These are phyloP conservation scores for Coccomyxa sp. DNA, from an alignment of 139 green algal genomes.

Conservation along the genomic window DNA sequence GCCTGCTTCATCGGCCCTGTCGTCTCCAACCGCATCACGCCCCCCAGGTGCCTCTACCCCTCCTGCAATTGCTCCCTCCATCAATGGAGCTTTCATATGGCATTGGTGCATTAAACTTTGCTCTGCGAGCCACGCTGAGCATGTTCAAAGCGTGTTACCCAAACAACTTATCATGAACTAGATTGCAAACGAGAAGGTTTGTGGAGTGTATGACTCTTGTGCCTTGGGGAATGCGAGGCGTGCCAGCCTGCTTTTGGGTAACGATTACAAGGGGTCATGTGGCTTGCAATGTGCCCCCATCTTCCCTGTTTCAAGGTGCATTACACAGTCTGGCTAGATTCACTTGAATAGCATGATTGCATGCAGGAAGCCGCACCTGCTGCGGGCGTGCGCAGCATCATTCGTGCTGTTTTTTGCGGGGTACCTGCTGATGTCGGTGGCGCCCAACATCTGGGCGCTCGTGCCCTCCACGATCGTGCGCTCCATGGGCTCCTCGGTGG, in stretches of 20 bases:
- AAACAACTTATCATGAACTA: no score
- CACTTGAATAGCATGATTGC: background rate
- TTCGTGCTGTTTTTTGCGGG: conserved; percentile 16
- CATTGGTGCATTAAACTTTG: background rate
- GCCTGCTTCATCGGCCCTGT: conserved; percentile 44
- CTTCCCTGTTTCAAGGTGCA: background rate
- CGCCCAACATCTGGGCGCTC: conserved; percentile 21
- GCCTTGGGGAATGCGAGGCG: no score
- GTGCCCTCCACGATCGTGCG: conserved; percentile 23
- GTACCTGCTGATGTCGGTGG: background rate
- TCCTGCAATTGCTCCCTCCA: background rate
- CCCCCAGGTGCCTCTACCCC: background rate
- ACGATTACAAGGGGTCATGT: background rate
- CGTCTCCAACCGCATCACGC: conserved; percentile 27
- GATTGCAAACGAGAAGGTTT: no score
- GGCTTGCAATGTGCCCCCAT: background rate
- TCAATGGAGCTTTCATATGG: background rate
- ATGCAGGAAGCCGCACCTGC: conserved; percentile 3
- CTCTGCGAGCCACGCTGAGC: no score
- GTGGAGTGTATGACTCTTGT: no score
- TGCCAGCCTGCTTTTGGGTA: no score
- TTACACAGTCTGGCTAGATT: background rate
- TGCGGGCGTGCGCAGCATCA: conserved; percentile 14
- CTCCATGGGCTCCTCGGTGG: conserved; percentile 7
- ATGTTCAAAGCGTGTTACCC: no score